A percentile compares a stretch with the other conserved stretches of the same genome.
Evolutionary conservation across 2,329 filamentous ascomycete genomes (phyloP).

Genomic region (Penicillium sumatraense): DNA sequence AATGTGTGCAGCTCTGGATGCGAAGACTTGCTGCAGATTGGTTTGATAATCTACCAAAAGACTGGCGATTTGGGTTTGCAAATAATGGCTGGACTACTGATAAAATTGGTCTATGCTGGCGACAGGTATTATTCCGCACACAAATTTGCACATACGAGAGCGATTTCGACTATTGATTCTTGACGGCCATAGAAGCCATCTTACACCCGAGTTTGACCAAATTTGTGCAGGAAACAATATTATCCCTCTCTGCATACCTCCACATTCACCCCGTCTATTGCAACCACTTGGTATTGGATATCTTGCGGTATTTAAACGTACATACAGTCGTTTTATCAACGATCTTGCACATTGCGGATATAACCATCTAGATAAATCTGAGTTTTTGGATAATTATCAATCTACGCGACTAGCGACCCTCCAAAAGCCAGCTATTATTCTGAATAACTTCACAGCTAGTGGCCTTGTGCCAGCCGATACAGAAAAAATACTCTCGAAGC

Average conservation of each 20-base stretch:
- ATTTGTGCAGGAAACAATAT: constrained; percentile 1
- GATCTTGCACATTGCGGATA: background rate
- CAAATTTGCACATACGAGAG: background rate
- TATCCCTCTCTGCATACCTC: background rate
- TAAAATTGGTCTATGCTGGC: too few relatives aligned
- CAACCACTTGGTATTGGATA: background rate
- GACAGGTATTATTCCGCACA: background rate
- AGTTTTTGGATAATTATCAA: background rate
- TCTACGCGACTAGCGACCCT: background rate
- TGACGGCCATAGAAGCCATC: constrained; percentile 3
- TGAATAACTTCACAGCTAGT: background rate
- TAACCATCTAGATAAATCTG: background rate
- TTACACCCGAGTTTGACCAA: background rate
- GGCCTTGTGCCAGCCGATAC: background rate
- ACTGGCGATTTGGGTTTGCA: too few relatives aligned
- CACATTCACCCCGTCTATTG: background rate
- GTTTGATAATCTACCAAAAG: too few relatives aligned
- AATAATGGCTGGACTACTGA: too few relatives aligned
- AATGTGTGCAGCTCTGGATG: too few relatives aligned
- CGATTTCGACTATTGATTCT: constrained; percentile 2
- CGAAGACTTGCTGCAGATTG: too few relatives aligned
- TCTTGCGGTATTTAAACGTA: background rate
- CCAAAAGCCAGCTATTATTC: background rate
- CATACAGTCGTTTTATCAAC: background rate
- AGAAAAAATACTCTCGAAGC: constrained; percentile 5